These are phyloP conservation scores for Rhinocladiella similis DNA, from an alignment of 2,329 filamentous ascomycete species.

Conservation along the genomic window DNA sequence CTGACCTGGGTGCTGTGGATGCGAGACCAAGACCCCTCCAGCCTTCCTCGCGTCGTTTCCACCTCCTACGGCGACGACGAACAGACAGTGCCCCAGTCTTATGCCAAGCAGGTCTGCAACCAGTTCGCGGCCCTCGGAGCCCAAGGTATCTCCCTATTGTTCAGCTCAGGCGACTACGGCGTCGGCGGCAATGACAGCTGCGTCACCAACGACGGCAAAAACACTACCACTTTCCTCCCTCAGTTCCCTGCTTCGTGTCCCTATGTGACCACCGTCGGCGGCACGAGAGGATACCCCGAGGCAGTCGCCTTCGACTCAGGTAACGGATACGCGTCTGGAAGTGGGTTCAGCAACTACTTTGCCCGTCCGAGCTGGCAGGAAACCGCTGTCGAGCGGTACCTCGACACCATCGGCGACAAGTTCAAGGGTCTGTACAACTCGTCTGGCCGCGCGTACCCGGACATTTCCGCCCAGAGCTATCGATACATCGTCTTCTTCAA, in stretches of 20 bases:
- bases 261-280: constrained; percentile 67
- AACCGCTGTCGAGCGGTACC: constrained; percentile 45
- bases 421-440: constrained; percentile 53
- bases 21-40: constrained; percentile 46
- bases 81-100: constrained; percentile 61
- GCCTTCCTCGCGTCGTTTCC: constrained; percentile 62
- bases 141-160: constrained; percentile 65
- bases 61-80: constrained; percentile 70
- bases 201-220: constrained; percentile 59
- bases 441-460: constrained; percentile 55
- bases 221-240: constrained; percentile 57
- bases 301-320: constrained; percentile 47
- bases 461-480: constrained; percentile 61
- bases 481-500: constrained; percentile 48
- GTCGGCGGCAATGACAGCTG: constrained; percentile 56
- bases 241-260: constrained; percentile 68
- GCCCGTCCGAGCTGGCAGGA: constrained; percentile 50
- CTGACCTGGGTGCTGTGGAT: constrained; percentile 63
- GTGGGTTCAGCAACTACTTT: constrained; percentile 56
- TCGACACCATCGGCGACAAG: constrained; percentile 39
- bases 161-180: constrained; percentile 61
- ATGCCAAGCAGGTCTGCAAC: constrained; percentile 62
- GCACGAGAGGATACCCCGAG: constrained; percentile 54
- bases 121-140: constrained; percentile 66
- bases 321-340: constrained; percentile 46